These are phyloP conservation scores for Boletus barrowsii DNA, from an alignment of 768 basidiomycete species.

Conservation along the genomic window DNA sequence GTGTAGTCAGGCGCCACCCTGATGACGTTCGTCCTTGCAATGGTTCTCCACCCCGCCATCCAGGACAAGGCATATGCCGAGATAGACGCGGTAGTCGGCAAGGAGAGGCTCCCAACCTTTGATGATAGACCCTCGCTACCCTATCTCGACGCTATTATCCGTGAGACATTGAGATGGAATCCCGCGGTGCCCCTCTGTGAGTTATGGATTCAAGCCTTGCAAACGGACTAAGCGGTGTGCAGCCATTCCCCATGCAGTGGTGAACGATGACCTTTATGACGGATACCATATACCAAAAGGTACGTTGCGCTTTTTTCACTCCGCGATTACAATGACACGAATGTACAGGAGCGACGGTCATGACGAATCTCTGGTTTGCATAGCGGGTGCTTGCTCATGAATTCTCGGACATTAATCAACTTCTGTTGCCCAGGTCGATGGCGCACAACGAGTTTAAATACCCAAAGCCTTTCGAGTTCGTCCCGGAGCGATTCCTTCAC, in stretches of 20 bases:
- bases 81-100: conserved; percentile 20
- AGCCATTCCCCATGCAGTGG: conserved; percentile 14
- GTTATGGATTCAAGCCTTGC: background rate
- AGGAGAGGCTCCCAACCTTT: conserved; percentile 16
- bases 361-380: conserved; percentile 31
- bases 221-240: background rate
- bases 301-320: background rate
- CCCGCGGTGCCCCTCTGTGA: conserved; percentile 14
- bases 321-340: background rate
- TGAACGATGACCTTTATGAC: conserved; percentile 18
- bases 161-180: conserved; percentile 29
- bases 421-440: conserved; percentile 11
- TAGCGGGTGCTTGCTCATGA: background rate
- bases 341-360: conserved; percentile 16
- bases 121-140: conserved; percentile 26
- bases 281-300: conserved; percentile 14
- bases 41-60: conserved; percentile 15
- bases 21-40: conserved; percentile 12
- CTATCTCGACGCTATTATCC: conserved; percentile 37
- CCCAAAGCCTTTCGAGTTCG: conserved; percentile 34
- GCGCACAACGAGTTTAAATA: conserved; percentile 29
- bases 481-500: conserved; percentile 34
- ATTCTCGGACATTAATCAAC: background rate
- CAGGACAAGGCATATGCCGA: conserved; percentile 17
- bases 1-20: conserved; percentile 9